These are phyloP conservation scores for Leccinum cinnamomeum DNA, from an alignment of 1,284 basidiomycete genomes.

Conservation along the genomic window DNA sequence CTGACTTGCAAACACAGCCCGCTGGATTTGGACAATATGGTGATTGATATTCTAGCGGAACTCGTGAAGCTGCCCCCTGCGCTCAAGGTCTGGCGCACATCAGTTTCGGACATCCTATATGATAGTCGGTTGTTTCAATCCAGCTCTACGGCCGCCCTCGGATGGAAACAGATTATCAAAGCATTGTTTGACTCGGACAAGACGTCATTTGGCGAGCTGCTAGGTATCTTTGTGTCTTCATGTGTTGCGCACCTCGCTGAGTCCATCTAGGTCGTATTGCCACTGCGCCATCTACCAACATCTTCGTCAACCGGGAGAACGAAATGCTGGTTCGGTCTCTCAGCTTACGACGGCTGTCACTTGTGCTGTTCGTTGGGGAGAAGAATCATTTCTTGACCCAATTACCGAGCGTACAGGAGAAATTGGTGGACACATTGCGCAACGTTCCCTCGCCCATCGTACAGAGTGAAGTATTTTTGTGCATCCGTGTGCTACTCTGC, in stretches of 20 bases:
- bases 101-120: conserved; percentile 79
- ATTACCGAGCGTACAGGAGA: conserved; percentile 93
- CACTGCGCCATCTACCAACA: conserved; percentile 88
- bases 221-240: conserved; percentile 52
- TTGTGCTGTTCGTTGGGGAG: conserved; percentile 81
- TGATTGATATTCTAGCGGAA: conserved; percentile 72
- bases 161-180: conserved; percentile 82
- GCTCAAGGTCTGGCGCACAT: conserved; percentile 82
- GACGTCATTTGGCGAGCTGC: conserved; percentile 80
- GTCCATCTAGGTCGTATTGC: conserved; percentile 68
- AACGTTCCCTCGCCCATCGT: conserved; percentile 80
- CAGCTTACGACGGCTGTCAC: conserved; percentile 86
- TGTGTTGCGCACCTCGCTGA: conserved; percentile 12
- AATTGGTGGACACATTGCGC: conserved; percentile 90
- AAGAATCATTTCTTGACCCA: conserved; percentile 90
- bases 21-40: conserved; percentile 64
- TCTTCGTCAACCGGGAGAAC: conserved; percentile 94
- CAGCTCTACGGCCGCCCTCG: conserved; percentile 50
- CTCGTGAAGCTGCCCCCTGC: conserved; percentile 79
- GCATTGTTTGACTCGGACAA: conserved; percentile 86
- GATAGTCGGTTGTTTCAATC: conserved; percentile 89
- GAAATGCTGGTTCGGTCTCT: conserved; percentile 90
- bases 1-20: conserved; percentile 45
- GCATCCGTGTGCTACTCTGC: conserved; percentile 88
- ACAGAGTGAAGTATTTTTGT: conserved; percentile 93